Evolutionary conservation across 78 protist genomes (phyloP).

Genomic region (Anaeramoeba ignava): DNA sequence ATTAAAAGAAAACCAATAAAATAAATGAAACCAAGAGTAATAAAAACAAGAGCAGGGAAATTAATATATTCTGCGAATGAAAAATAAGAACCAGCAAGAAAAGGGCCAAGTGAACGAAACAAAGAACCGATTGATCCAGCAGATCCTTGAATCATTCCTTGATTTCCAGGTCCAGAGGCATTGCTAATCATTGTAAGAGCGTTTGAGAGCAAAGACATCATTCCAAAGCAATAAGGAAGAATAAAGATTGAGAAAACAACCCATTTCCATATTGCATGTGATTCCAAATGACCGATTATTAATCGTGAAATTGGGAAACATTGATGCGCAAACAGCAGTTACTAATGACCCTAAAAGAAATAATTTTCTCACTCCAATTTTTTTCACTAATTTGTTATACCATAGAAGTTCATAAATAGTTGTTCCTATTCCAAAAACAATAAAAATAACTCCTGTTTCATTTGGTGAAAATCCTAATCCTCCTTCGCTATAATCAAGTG

Average conservation of each 20-base stretch:
- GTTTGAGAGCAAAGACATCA: not conserved
- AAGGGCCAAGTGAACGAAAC: not conserved
- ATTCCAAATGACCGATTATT: not conserved
- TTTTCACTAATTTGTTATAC: not conserved
- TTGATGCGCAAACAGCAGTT: not conserved
- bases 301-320: not conserved
- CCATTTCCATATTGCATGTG: not conserved
- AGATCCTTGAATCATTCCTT: not conserved
- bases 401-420: not conserved
- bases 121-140: not conserved
- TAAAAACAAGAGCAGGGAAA: not conserved
- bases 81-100: not conserved
- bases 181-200: not conserved
- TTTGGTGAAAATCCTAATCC: not conserved
- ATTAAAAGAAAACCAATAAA: too few relatives aligned
- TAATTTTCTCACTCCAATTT: not conserved
- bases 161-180: not conserved
- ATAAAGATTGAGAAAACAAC: not conserved
- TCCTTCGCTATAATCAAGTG: not conserved
- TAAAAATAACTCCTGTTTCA: not conserved
- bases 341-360: not conserved
- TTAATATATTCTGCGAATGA: not conserved
- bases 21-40: too few relatives aligned
- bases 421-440: not conserved
- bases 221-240: not conserved